Evolutionary conservation across 2,329 filamentous ascomycete genomes (phyloP), one percentile per base, ranked within the genome.

Genomic region (Aspergillus neotritici): DNA sequence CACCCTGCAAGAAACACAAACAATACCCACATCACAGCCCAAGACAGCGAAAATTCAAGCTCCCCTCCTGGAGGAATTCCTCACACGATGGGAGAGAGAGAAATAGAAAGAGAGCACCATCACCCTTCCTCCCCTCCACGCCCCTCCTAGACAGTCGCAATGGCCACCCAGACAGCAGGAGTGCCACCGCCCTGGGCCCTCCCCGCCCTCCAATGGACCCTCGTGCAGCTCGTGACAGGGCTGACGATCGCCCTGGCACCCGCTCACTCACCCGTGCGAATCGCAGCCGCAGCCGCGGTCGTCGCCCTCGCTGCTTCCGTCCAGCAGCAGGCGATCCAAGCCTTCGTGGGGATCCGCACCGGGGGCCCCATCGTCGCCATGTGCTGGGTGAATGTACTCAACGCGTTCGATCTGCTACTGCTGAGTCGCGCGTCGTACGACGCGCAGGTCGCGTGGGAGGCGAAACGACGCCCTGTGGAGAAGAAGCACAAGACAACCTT

Each of bases 321-420:
- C 14, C 50, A 52, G 30, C 3, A 10, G 3, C 37, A 37, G 8
- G 43, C 49, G 14, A 8, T 25, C 7, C 17, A 31, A 5, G 34
- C 44, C 5, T 42, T 47, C 9, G 30, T 25, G 0, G 49, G 41
- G 4, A 50, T 48, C 1, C 34, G 48, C 8, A 15, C 44, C 3
- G 42, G 41, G 3, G 54, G 49, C 1, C 54, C 54, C 0, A 4
- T 55, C 3, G 50, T 42, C 1, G 51, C 52, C 1, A 55, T 50
- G 41, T 53, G 52, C 31, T 55, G 52, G 54, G 48, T 55, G 21
- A 54, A 51, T 7, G 54, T 55, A 8, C 32, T 56, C 11, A 56
- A 55, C 31, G 51, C 46, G 9, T 37, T 55, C 12, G 54, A 56
- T 14, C 16, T 56, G 33, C 31, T 56, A 1, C 33, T 55, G 3